Evolutionary conservation across 169 alveolate species (phyloP), one percentile per base, ranked within the genome.

Genomic region (Plasmodium berghei): DNA sequence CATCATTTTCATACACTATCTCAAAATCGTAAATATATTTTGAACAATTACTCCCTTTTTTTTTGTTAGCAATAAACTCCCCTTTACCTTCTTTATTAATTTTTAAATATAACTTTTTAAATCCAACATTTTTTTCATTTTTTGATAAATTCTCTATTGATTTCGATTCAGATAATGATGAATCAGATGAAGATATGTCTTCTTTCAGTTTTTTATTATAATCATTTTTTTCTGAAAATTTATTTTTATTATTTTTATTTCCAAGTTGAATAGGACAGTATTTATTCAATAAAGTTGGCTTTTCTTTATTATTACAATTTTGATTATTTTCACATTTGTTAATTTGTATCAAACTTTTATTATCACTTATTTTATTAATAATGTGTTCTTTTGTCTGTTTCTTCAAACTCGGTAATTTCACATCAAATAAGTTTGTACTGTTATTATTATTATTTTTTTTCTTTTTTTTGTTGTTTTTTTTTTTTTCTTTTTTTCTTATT

Each of bases 61-160:
- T 70, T 6, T 34, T 34, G 3, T 22, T 56, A 42, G 56, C 67
- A 42, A 22, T n/a, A 83, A 83, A 49, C n/a, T 22, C 0, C 4
- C 90, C 90, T 54, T 55, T 40, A 12, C 90, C 90, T 24, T 83
- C 46, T 55, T 48, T 54, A 45, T 83, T 83, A 67, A 83, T 83
- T 55, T 40, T 67, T 52, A 56, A 18, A 67, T n/a, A 48, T 83
- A 70, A 28, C 26, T 75, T 75, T 64, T 75, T 49, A n/a, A 62
- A 40, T 70, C 62, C 28, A 42, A 22, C 3, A 6, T 16, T 8
- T 10, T 75, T 8, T 40, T 18, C 0, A 34, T 34, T 5, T 3
- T 34, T 0, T 34, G 54, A 20, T 58, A 8, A 40, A 4, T 28
- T 34, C 0, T 5, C 8, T 34, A 34, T 34, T 5, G 42, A 49